Percentiles rank a stretch among this genome's conserved stretches.
phyloP scores from a whole-genome alignment of 495 filamentous ascomycete species.

The Penicillium turbatum region DNA sequence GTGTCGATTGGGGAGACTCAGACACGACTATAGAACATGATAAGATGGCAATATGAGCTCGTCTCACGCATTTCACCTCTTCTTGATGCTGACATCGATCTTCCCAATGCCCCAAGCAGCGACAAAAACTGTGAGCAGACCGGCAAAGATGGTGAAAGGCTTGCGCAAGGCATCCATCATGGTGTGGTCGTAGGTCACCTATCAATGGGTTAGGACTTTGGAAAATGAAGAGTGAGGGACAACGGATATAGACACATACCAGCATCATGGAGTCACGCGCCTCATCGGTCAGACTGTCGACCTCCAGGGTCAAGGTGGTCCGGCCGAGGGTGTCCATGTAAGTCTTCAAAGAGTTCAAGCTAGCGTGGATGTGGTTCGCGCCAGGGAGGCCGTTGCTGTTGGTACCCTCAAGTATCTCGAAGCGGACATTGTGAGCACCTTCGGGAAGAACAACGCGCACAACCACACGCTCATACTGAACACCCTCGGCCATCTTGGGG shows the following conservation, averaged over 20 bases:
- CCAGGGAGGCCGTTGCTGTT: slow-evolving; percentile 39
- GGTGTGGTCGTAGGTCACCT: slow-evolving; percentile 81
- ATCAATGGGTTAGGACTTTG: slow-evolving; percentile 4
- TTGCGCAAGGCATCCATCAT: slow-evolving; percentile 74
- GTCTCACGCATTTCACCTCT: slow-evolving; percentile 30
- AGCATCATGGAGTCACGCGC: slow-evolving; percentile 73
- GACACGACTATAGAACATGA: slow-evolving; percentile 4
- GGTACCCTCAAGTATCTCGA: slow-evolving; percentile 34
- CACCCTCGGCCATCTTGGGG: slow-evolving; percentile 74
- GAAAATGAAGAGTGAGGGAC: background rate
- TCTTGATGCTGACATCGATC: slow-evolving; percentile 68
- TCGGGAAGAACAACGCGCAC: slow-evolving; percentile 85
- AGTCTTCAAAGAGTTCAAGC: slow-evolving; percentile 65
- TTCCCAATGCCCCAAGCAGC: slow-evolving; percentile 71
- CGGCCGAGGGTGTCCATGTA: slow-evolving; percentile 94
- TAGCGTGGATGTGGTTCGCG: slow-evolving; percentile 34
- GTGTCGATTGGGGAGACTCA: slow-evolving; percentile 1
- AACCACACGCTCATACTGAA: slow-evolving; percentile 78
- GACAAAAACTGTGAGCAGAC: slow-evolving; percentile 68
- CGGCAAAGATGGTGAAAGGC: slow-evolving; percentile 76
- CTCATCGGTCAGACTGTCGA: slow-evolving; percentile 84
- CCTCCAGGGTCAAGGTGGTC: slow-evolving; percentile 74
- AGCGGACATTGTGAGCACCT: slow-evolving; percentile 74
- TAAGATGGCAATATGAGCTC: background rate
- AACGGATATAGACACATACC: slow-evolving; percentile 38